Base-by-base conservation (phyloP, 768 basidiomycete genomes). In the Psilocybe cyanescens region DNA sequence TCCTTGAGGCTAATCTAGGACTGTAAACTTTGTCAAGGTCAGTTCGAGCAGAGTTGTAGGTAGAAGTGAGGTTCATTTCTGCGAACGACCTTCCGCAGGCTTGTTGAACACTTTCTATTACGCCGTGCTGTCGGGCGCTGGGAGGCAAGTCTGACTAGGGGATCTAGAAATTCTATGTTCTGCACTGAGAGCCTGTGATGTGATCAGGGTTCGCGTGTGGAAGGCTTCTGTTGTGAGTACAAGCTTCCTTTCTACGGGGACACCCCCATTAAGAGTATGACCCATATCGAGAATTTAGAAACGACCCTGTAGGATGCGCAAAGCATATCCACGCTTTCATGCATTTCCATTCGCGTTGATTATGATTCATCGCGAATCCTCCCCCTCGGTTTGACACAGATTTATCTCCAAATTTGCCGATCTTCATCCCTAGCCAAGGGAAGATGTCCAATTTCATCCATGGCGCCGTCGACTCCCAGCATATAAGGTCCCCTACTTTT, bases 351-450 rank as follows among this genome's bases (percentile, higher is more conserved):
- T 67, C 61, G 49, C 52, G 64, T 62, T 59, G 62, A 64, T 50
- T 69, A 69, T 70, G 70, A 69, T 72, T 70, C 72, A 74, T 74
- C 72, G 73, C 73, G 73, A 74, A 75, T 74, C 74, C 72, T 71
- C 66, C 65, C 66, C 65, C 65, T 65, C 67, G 65, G 68, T 68
- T 68, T 67, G 65, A 67, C 65, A 66, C 66, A 71, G 69, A 70
- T 72, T 64, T 65, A 69, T 67, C 67, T 64, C 44, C 60, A 56
- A 62, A 64, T 71, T 66, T 75, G 72, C 77, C 75, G 77, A 81
- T 81, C 81, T 79, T 75, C 76, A 77, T 75, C 74, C 70, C 67
- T 71, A 65, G 65, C 68, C 72, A 76, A 70, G 71, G 74, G 71
- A 76, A 72, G 68, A 67, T 66, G 59, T 70, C 62, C 69, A 74